Percentiles rank a stretch among this genome's conserved stretches.
phyloP scores from a whole-genome alignment of 139 green algal species.

The Dunaliella primolecta region DNA sequence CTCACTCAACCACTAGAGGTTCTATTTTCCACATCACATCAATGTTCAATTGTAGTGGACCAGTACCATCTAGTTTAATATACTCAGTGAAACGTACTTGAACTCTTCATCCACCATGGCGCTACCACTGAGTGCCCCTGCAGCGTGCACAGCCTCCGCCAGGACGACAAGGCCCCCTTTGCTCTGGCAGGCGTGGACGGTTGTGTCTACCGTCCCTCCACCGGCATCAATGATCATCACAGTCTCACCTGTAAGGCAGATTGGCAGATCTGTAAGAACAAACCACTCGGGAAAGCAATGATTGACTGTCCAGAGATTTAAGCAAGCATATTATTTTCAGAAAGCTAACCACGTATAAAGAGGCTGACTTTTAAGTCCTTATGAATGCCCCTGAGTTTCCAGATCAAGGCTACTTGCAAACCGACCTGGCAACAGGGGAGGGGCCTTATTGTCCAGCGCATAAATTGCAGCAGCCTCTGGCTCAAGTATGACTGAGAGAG shows the following conservation, averaged over 20 bases:
- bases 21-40: no score
- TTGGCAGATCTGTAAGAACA: no score
- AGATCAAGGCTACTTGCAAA: not conserved
- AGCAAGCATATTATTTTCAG: no score
- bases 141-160: not conserved
- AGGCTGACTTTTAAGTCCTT: not conserved
- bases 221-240: slow-evolving; percentile 27
- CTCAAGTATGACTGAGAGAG: slow-evolving; percentile 33
- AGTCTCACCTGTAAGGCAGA: slow-evolving; percentile 3
- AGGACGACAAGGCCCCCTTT: not conserved
- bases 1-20: no score
- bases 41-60: no score
- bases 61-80: no score
- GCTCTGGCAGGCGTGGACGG: not conserved
- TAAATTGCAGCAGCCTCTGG: slow-evolving; percentile 28
- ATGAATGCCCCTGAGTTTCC: not conserved
- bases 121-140: not conserved
- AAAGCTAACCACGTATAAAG: no score
- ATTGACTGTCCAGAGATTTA: no score
- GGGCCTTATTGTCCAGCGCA: not conserved
- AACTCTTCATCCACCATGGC: not conserved
- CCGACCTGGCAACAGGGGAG: not conserved
- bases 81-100: no score
- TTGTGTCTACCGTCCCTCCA: slow-evolving; percentile 23
- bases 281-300: no score